Base-by-base conservation (phyloP, 2,329 filamentous ascomycete genomes). In the Fusarium torulosum region DNA sequence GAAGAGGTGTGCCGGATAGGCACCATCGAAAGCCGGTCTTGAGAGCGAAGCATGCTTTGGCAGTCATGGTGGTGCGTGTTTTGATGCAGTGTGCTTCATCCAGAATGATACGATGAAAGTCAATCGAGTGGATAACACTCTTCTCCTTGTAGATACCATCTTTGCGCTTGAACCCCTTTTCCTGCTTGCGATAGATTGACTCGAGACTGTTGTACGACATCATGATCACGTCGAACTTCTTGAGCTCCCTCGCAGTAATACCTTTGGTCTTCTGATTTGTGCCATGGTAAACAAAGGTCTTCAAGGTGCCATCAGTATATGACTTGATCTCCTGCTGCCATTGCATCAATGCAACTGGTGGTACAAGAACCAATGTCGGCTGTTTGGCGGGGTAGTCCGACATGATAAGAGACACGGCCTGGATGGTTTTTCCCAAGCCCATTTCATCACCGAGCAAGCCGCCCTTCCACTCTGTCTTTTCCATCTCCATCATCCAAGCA, bases 391-490 rank as follows among this genome's bases (percentile, higher is more conserved):
- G 95, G 73, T 92, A 97, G 76, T 98, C 94, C 1, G 95, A 97
- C 96, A 98, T 98, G 78, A 99, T 94, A 43, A 99, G 86, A 4
- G 95, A 97, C 19, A 99, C 96, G 4, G 96, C 95, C 79, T 99
- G 96, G 50, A 99, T 98, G 0, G 96, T 99, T 82, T 99, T 99
- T 49, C 96, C 96, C 81, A 99, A 92, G 8, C 96, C 96, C 96
- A 99, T 99, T 79, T 99, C 96, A 72, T 99, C 96, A 60, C 96
- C 96, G 3, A 99, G 86, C 4, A 99, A 84, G 15, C 96, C 96
- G 19, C 96, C 96, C 74, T 90, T 92, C 86, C 94, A 98, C 38
- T 91, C 81, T 0, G 88, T 91, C 79, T 92, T 83, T 77, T 99
- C 96, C 85, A 98, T 97, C 55, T 86, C 90, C 63, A 86, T 88